Base-by-base conservation (phyloP, 495 filamentous ascomycete species). In the Trypethelium eluteriae region DNA sequence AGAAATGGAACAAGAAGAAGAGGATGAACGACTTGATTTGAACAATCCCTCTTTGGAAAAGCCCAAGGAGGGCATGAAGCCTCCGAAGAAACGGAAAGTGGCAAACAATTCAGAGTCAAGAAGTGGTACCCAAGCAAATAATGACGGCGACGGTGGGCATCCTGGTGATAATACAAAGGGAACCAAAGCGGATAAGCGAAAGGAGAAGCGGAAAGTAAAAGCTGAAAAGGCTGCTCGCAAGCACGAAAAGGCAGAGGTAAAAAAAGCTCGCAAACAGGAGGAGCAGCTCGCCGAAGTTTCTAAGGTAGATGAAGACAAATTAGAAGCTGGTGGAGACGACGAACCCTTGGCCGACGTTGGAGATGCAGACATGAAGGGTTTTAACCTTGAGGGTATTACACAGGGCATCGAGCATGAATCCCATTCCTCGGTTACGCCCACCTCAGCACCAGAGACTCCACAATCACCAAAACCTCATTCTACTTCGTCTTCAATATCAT, bases 181-280 rank as follows among this genome's bases (percentile, higher is more conserved):
- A 62, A 67, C 64, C 9, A 78, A 72, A 62, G 73, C 73, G 41
- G 72, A 75, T 62, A 81, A 74, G 69, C 71, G 74, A 73, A 69
- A 74, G 67, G 71, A 74, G 44, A 79, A 78, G 69, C 68, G 72
- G 62, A 64, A 74, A 69, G 69, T 68, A 67, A 81, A 80, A 71
- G 76, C 74, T 65, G 76, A 82, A 64, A 82, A 77, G 68, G 78
- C 77, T 62, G 77, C 77, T 5, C 79, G 80, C 67, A 65, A 72
- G 62, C 66, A 82, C 70, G 74, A 74, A 39, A 79, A 78, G 10
- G 73, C 80, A 57, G 76, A 82, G 69, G 76, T 75, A 44, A 76
- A 79, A 70, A 76, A 77, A 75, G 69, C 68, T 41, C 64, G 69
- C 39, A 69, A 76, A 50, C 66, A 76, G 61, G 67, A 63, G 32